Evolutionary conservation across 495 filamentous ascomycete genomes (phyloP).

Genomic region (Neurospora africana): DNA sequence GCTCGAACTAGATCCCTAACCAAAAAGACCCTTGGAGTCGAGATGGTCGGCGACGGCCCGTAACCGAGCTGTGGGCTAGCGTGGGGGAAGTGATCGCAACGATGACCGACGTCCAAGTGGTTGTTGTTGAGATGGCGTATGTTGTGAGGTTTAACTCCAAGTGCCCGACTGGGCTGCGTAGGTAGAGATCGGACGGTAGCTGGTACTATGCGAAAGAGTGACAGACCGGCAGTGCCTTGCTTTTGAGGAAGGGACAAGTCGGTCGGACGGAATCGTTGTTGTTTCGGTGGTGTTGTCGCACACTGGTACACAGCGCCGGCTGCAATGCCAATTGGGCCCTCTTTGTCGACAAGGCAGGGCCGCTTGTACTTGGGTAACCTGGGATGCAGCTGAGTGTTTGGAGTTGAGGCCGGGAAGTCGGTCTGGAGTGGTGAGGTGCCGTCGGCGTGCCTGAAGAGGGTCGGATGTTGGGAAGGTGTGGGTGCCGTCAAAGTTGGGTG

Average conservation of each 20-base stretch:
- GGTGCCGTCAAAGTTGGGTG: not conserved
- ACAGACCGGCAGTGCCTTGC: not conserved
- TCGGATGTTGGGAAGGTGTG: not conserved
- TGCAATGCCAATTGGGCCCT: not conserved
- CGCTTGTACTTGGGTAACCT: not conserved
- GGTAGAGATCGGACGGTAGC: not conserved
- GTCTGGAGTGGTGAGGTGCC: not conserved
- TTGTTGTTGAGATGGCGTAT: conserved; percentile 2
- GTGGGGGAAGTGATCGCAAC: conserved; percentile 6
- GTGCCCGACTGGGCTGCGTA: not conserved
- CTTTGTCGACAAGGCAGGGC: not conserved
- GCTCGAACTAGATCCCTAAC: conserved; percentile 15
- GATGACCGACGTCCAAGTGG: conserved; percentile 1
- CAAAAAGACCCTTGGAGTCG: conserved; percentile 14
- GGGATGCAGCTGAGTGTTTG: not conserved
- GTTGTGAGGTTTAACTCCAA: not conserved
- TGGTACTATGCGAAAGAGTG: not conserved
- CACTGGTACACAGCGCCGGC: not conserved
- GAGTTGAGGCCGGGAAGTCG: not conserved
- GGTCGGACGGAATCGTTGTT: not conserved
- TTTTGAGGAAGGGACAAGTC: not conserved
- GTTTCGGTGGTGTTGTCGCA: not conserved
- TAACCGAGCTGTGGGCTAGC: not conserved
- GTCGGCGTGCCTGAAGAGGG: not conserved
- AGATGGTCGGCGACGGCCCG: conserved; percentile 3